A percentile compares a stretch with the other conserved stretches of the same genome.
These are phyloP conservation scores for Elaphomyces granulatus DNA, from an alignment of 495 filamentous ascomycete genomes.

Conservation along the genomic window DNA sequence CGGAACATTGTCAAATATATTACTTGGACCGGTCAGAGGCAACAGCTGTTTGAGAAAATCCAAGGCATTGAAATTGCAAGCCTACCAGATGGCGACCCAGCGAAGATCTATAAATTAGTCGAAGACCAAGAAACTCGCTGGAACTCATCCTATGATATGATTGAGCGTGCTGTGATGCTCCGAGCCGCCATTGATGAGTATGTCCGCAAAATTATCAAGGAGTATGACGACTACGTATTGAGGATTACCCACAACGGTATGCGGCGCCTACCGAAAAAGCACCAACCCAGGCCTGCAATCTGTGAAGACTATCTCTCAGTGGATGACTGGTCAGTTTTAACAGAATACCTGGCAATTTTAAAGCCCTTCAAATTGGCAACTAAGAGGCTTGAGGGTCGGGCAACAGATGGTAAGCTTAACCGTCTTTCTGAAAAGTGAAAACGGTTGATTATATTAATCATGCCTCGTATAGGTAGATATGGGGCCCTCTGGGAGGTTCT, in stretches of 20 bases:
- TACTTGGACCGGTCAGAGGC: not conserved
- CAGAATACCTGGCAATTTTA: not conserved
- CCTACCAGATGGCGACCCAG: not conserved
- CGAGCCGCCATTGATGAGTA: not conserved
- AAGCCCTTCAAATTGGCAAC: not conserved
- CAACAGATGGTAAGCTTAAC: not conserved
- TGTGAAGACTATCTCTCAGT: not conserved
- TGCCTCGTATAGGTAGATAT: not conserved
- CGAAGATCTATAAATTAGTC: not conserved
- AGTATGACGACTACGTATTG: not conserved
- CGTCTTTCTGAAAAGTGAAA: not conserved
- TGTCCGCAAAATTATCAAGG: not conserved
- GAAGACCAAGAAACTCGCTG: not conserved
- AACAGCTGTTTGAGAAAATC: not conserved
- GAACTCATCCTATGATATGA: slow-evolving; percentile 1
- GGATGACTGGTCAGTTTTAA: not conserved
- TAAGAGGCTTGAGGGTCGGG: not conserved
- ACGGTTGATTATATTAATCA: not conserved
- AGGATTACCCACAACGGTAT: not conserved
- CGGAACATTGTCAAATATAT: not conserved
- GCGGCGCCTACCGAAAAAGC: not conserved
- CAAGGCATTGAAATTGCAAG: not conserved
- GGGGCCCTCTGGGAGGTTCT: not conserved
- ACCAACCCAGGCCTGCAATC: not conserved
- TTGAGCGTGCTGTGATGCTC: not conserved